Evolutionary conservation across 1,139 yeast species (phyloP), one percentile per base, ranked within the genome.

Genomic region (Geotrichum fermentans): DNA sequence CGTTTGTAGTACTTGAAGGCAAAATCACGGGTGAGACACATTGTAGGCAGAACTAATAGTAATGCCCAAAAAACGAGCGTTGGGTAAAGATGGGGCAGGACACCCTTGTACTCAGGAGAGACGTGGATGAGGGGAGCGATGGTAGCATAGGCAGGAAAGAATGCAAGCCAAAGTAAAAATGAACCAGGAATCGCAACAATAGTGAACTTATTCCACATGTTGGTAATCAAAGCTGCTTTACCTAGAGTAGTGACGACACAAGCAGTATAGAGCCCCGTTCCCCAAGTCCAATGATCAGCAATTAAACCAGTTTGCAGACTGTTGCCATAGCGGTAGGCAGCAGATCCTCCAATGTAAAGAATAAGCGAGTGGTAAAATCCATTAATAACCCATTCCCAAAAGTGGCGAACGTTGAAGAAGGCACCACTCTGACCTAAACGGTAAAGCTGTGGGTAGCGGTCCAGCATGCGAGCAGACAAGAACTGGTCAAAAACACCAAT

Each of bases 401-500:
- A 94, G 42, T 89, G 90, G 6, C 80, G 74, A 6, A 89, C 96
- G 58, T 92, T 92, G 72, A 94, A 87, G 62, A 92, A 92, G 52
- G 79, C 82, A 32, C 95, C 85, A 55, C 79, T 74, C 66, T 92
- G 97, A 4, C 99, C 98, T 43, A 92, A 72, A 61, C 83, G 86
- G 67, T 94, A 94, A 45, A 94, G 72, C 63, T 87, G 96, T 0
- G 99, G 98, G 62, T 94, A 94, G 51, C 94, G 77, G 58, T 88
- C 95, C 44, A 94, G 73, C 60, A 90, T 74, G 56, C 96, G 75
- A 21, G 97, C 96, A 56, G 88, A 83, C 40, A 94, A 89, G 71
- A 88, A 94, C 66, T 94, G 98, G 66, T 94, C 99, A 70, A 92
- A 90, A 2, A 94, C 88, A 52, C 99, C 99, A 58, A 94, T 74